Base-by-base conservation (phyloP, 2,329 filamentous ascomycete species). In the Stenocarpella maydis region DNA sequence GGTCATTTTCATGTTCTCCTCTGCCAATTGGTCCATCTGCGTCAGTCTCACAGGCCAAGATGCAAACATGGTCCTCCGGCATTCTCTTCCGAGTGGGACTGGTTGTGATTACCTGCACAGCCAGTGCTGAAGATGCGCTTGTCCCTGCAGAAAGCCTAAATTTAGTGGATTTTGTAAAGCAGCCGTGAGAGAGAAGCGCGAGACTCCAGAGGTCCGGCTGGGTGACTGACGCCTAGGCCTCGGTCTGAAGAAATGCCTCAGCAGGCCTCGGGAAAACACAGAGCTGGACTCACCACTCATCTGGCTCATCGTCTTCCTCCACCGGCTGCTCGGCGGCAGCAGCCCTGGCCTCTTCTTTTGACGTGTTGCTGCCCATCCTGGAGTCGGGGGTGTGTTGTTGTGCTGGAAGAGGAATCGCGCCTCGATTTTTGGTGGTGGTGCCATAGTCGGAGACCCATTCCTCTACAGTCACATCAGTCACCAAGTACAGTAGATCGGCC, bases 111-210 rank as follows among this genome's bases (percentile, higher is more conserved):
- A 97, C 95, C 91, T 81, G 94, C 89, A 78, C 95, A 98, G 69
- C 95, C 96, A 3, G 95, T 98, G 84, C 94, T 97, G 84, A 94
- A 97, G 80, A 98, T 98, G 78, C 96, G 88, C 87, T 97, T 95
- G 84, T 98, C 95, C 95, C 95, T 98, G 78, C 70, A 74, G 41
- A 70, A 45, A 17, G 17, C 52, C 19, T 37, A 21, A 8, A 9
- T 7, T 67, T 49, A 67, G 52, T 28, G 28, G 34, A 26, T 47
- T 26, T 39, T 49, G 9, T 3, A 21, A 24, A 61, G n/a, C 5
- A 41, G 45, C 37, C 28, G 31, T 14, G 28, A 14, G 49, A 26
- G 60, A 49, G 31, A 14, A 9, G 4, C 19, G 4, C 6, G 37
- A 53, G 63, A 45, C 37, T 41, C 47, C n/a, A 45, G n/a, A 53